Evolutionary conservation across 768 basidiomycete genomes (phyloP), one percentile per base, ranked within the genome.

Genomic region (Hydnomerulius pinastri): DNA sequence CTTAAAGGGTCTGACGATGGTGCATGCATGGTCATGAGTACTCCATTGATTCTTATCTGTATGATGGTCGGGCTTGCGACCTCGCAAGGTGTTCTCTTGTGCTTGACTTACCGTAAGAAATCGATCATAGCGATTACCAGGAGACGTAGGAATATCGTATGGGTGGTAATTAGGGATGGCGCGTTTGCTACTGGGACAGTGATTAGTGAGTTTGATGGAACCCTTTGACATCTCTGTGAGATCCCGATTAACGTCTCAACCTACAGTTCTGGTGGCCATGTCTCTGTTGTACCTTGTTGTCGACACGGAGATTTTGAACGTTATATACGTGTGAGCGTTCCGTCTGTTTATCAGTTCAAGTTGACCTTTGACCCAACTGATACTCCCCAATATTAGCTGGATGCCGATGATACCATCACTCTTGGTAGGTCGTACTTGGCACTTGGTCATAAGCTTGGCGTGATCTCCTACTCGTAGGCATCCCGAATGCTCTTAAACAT

Each of bases 51-150:
- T 13, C 8, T 27, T 12, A 29, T 18, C 6, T 46, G 20, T 15
- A 11, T 49, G 12, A 50, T 43, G 13, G 36, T 58, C 18, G 32
- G 29, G 18, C 30, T 50, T n/a, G 27, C 54, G 6, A 17, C 47
- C 29, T 46, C 59, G 17, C 62, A 62, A 39, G 30, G 23, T 17
- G 35, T 43, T 33, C 40, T 64, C n/a, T 44, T 64, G 4, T 43
- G 0, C 38, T 41, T 62, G 27, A 61, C 50, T 1, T 61, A 44
- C 41, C 53, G 29, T n/a, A 59, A 62, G 8, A 62, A 51, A n/a
- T 1, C 20, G 17, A 43, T 38, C 21, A 38, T 53, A 33, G 43
- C 29, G 20, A 43, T 48, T 24, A 41, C 47, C 10, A 42, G 44
- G n/a, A 48, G 61, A 27, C 50, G 36, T 24, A 61, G 56, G 30